Base-by-base conservation (phyloP, 768 basidiomycete genomes). In the Calocybe gangraenosa region DNA sequence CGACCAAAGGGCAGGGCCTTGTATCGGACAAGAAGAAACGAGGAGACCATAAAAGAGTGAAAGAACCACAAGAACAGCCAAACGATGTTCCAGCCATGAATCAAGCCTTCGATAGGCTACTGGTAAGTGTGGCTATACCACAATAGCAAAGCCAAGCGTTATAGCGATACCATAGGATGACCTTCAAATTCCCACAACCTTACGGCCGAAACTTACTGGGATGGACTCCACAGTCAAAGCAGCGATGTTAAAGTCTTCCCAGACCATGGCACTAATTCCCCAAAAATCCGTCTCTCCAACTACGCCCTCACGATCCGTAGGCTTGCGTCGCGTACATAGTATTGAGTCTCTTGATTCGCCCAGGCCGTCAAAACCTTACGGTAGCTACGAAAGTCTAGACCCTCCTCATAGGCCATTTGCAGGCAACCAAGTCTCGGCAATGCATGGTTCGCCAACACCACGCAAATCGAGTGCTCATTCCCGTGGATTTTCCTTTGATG, bases 201-300 rank as follows among this genome's bases (percentile, higher is more conserved):
- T 92, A 18, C 78, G 92, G 7, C 84, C 82, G 1, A 90, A 91
- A 64, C 78, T 94, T 14, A 71, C 73, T 38, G 81, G 79, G 13
- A 89, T 95, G 78, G 89, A 94, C 46, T 67, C 82, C 0, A 81
- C 84, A 1, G 87, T 95, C 40, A 95, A 95, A 60, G 90, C 87
- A 3, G 88, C 87, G 10, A 93, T 95, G 88, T 70, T 95, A 45
- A 91, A 88, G 59, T 90, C 89, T 0, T 91, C 90, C 0, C 81
- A 84, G 22, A 75, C 77, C 20, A 68, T 88, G 61, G 65, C 74
- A 15, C 62, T 69, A 7, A 71, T 65, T 47, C 68, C 68, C 21
- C 57, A 61, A 19, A 52, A 64, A 14, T 56, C 61, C 20, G 58
- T 36, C 25, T 54, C 62, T 18, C 65, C 65, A 31, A 6, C 78